Conservation (phyloP, 2,329 filamentous ascomycete genomes). For the Colletotrichum sp. region DNA sequence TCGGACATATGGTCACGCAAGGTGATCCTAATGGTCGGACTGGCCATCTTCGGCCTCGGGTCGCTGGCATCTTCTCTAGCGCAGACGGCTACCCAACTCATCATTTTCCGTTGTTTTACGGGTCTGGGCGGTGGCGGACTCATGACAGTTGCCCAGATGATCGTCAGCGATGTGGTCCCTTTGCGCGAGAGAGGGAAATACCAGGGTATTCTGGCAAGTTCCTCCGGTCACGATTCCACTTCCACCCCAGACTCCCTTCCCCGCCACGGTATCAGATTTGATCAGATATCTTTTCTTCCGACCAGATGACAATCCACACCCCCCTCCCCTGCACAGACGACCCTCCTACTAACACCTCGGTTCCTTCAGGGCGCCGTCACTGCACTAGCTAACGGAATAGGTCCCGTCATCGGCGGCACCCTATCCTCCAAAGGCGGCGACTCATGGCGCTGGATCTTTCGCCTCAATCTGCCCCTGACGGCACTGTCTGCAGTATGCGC, state of each 20-base stretch:
- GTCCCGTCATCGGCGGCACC: conserved; percentile 58
- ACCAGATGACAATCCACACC: background rate
- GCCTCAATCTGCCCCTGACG: conserved; percentile 58
- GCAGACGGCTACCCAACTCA: conserved; percentile 43
- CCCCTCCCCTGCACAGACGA: background rate
- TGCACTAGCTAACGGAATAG: conserved; percentile 58
- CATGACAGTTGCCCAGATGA: conserved; percentile 47
- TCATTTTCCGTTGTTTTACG: conserved; percentile 46
- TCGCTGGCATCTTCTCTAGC: conserved; percentile 49
- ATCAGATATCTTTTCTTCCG: background rate
- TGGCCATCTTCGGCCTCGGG: conserved; percentile 48
- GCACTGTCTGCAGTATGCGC: conserved; percentile 50
- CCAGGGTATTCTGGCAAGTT: conserved; percentile 42
- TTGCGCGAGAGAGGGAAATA: conserved; percentile 50
- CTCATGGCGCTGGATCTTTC: conserved; percentile 60
- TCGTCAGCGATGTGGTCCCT: conserved; percentile 55
- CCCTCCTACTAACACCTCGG: background rate
- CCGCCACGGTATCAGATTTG: background rate
- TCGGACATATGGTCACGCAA: conserved; percentile 55
- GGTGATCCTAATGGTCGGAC: conserved; percentile 39
- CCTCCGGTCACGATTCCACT: background rate
- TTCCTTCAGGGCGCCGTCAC: conserved; percentile 48
- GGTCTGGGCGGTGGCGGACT: conserved; percentile 49
- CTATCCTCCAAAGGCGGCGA: conserved; percentile 49
- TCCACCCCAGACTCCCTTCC: background rate